phyloP scores from a whole-genome alignment of 768 basidiomycete species.

The Pleurotus eryngii region DNA sequence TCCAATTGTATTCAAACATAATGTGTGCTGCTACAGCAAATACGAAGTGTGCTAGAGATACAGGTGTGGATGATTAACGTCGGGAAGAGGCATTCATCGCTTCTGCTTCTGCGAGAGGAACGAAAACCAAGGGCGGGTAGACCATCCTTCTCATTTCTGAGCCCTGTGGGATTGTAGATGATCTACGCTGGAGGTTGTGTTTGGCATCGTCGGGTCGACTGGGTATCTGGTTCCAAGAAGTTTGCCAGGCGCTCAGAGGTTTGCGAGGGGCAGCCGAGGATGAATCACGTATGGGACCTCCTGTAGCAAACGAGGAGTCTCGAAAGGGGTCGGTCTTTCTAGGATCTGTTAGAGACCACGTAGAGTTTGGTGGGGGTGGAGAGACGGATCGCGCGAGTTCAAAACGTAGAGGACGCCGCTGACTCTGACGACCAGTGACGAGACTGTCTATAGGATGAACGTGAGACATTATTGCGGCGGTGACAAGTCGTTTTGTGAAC shows the following conservation, averaged over 20 bases:
- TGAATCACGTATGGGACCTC: not conserved
- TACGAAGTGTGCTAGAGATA: not conserved
- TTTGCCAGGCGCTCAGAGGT: not conserved
- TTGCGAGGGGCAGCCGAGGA: not conserved
- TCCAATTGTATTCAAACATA: no score
- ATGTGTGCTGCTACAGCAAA: no score
- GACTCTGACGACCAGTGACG: not conserved
- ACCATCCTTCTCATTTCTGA: not conserved
- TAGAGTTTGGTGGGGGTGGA: not conserved
- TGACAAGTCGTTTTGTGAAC: not conserved
- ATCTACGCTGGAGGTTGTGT: not conserved
- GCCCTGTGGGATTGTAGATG: not conserved
- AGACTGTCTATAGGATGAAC: constrained; percentile 2
- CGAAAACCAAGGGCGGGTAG: not conserved
- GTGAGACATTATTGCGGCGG: constrained; percentile 1
- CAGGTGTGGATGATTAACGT: not conserved
- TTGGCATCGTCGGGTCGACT: not conserved
- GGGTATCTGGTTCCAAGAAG: not conserved
- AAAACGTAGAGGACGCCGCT: not conserved
- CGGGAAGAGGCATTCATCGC: not conserved
- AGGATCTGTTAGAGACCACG: not conserved
- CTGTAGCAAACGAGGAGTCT: not conserved
- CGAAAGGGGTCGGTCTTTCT: constrained; percentile 1
- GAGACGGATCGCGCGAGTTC: not conserved
- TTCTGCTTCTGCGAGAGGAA: not conserved